These are phyloP conservation scores for Plasmodium cynomolgi DNA, from an alignment of 169 alveolate genomes.

Conservation along the genomic window DNA sequence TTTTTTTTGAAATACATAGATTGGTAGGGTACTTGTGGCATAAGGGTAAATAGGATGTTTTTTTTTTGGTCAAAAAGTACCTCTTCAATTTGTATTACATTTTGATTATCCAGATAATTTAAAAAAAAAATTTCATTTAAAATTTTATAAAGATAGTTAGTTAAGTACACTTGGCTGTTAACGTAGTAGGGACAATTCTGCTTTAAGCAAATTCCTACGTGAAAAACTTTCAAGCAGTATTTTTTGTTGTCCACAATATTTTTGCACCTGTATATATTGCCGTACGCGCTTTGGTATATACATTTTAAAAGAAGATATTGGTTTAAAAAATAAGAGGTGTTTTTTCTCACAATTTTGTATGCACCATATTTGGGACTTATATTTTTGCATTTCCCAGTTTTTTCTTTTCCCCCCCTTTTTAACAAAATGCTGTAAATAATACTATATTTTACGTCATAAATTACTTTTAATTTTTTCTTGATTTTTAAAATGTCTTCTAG, in stretches of 20 bases:
- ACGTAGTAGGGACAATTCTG: slow-evolving; percentile 49
- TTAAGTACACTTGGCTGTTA: slow-evolving; percentile 38
- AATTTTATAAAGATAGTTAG: slow-evolving; percentile 45
- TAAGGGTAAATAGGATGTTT: slow-evolving; percentile 11
- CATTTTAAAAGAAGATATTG: slow-evolving; percentile 55
- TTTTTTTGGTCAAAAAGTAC: slow-evolving; percentile 50
- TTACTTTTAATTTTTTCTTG: slow-evolving; percentile 32
- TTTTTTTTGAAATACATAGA: slow-evolving; percentile 67
- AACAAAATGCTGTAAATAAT: slow-evolving; percentile 50
- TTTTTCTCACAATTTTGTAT: slow-evolving; percentile 63
- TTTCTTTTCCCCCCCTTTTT: slow-evolving; percentile 10
- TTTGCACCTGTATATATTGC: slow-evolving; percentile 42
- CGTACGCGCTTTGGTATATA: slow-evolving; percentile 35
- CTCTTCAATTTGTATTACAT: slow-evolving; percentile 47
- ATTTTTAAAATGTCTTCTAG: slow-evolving; percentile 54
- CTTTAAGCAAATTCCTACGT: slow-evolving; percentile 37
- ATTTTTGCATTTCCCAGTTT: background rate
- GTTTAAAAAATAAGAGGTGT: slow-evolving; percentile 44
- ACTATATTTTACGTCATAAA: slow-evolving; percentile 47
- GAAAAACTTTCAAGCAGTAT: slow-evolving; percentile 52
- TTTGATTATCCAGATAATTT: slow-evolving; percentile 50
- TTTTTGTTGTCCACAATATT: slow-evolving; percentile 48
- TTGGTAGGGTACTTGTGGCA: slow-evolving; percentile 46
- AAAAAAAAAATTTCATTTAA: slow-evolving; percentile 56
- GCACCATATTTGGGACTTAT: background rate